Evolutionary conservation across 2,329 filamentous ascomycete species (phyloP).

Genomic region (Cryphonectria naterciae): DNA sequence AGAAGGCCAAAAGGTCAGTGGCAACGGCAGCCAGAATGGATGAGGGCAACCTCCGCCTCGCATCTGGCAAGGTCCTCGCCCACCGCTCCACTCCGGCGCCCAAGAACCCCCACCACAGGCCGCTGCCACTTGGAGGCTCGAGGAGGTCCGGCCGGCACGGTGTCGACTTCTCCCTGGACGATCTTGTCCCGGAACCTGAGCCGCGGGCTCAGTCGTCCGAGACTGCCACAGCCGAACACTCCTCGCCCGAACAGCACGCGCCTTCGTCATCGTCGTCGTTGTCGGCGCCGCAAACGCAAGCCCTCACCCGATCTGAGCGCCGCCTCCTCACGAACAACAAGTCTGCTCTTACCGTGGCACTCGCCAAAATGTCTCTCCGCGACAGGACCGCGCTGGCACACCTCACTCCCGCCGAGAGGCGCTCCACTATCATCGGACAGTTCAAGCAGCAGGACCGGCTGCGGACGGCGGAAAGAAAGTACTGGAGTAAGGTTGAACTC

Average conservation of each 20-base stretch:
- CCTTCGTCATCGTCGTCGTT: background rate
- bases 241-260: background rate
- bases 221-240: background rate
- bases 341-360: slow-evolving; percentile 5
- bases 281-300: background rate
- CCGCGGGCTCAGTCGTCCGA: background rate
- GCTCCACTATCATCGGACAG: slow-evolving; percentile 35
- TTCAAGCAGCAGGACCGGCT: slow-evolving; percentile 38
- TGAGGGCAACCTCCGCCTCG: slow-evolving; percentile 34
- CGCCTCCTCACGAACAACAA: slow-evolving; percentile 10
- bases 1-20: background rate
- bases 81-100: slow-evolving; percentile 33
- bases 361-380: slow-evolving; percentile 31
- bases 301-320: slow-evolving; percentile 16
- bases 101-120: slow-evolving; percentile 10
- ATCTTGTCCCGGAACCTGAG: background rate
- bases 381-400: slow-evolving; percentile 37
- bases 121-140: slow-evolving; percentile 11
- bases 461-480: slow-evolving; percentile 29
- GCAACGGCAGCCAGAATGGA: background rate
- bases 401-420: slow-evolving; percentile 37
- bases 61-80: slow-evolving; percentile 41
- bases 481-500: slow-evolving; percentile 31
- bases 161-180: background rate
- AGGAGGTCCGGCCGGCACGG: background rate